Evolutionary conservation across 1,284 basidiomycete species (phyloP).

Genomic region (Ceratobasidium sp.): DNA sequence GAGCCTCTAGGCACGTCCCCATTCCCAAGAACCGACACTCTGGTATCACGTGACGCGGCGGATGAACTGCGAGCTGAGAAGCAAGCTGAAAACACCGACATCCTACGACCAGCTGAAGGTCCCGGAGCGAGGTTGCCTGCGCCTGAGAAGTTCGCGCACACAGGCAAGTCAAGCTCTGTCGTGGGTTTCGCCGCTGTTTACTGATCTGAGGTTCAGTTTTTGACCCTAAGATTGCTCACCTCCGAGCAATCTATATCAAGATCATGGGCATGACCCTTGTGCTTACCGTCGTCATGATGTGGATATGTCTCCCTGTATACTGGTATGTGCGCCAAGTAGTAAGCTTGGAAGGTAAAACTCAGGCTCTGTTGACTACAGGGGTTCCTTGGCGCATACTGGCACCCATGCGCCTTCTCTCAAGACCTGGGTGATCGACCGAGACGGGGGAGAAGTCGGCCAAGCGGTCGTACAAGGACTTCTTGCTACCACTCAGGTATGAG

Average conservation of each 20-base stretch:
- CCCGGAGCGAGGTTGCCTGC: slow-evolving; percentile 28
- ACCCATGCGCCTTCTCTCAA: slow-evolving; percentile 55
- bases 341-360: neutral
- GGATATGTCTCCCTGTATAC: slow-evolving; percentile 35
- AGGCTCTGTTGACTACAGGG: slow-evolving; percentile 25
- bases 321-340: neutral
- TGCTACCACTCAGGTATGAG: slow-evolving; percentile 51
- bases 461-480: slow-evolving; percentile 55
- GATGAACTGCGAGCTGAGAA: slow-evolving; percentile 19
- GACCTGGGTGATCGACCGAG: slow-evolving; percentile 64
- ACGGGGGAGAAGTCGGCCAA: slow-evolving; percentile 61
- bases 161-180: neutral
- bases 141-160: slow-evolving; percentile 39
- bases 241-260: slow-evolving; percentile 47
- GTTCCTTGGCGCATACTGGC: slow-evolving; percentile 45
- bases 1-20: slow-evolving; percentile 9
- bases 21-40: slow-evolving; percentile 11
- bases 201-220: slow-evolving; percentile 37
- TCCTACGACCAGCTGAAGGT: slow-evolving; percentile 24
- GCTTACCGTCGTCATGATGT: slow-evolving; percentile 48
- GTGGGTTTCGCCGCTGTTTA: no score
- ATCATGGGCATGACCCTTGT: slow-evolving; percentile 41
- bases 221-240: slow-evolving; percentile 45
- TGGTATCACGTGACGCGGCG: neutral
- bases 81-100: slow-evolving; percentile 28